These are phyloP conservation scores for Purshia tridentata DNA, from an alignment of 306 rosid species.

Conservation along the genomic window DNA sequence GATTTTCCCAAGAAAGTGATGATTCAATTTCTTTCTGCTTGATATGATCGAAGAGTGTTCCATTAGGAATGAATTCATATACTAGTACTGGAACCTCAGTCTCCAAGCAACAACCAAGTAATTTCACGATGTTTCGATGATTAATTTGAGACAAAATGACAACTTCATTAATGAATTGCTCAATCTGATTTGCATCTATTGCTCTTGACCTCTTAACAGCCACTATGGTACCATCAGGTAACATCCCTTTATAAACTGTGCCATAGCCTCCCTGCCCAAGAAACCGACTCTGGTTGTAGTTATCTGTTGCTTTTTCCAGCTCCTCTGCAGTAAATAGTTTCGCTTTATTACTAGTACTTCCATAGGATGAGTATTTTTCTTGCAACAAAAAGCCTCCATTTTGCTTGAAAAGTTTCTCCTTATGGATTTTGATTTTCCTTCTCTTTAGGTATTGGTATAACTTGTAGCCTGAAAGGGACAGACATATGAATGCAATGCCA, in stretches of 20 bases:
- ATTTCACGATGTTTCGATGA: constrained; percentile 43
- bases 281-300: constrained; percentile 18
- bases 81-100: constrained; percentile 53
- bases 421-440: constrained; percentile 20
- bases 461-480: constrained; percentile 36
- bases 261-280: constrained; percentile 38
- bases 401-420: constrained; percentile 48
- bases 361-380: constrained; percentile 33
- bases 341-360: constrained; percentile 31
- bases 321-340: constrained; percentile 48
- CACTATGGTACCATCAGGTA: constrained; percentile 26
- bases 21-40: constrained; percentile 27
- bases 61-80: constrained; percentile 57
- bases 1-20: constrained; percentile 41
- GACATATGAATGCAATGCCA: constrained; percentile 35
- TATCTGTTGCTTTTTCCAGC: constrained; percentile 44
- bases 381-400: constrained; percentile 56
- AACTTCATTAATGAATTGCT: constrained; percentile 45
- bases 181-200: constrained; percentile 33
- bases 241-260: constrained; percentile 37
- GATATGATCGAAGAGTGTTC: constrained; percentile 50
- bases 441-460: constrained; percentile 23
- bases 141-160: constrained; percentile 51
- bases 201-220: constrained; percentile 40
- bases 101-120: constrained; percentile 58